phyloP scores from a whole-genome alignment of 768 basidiomycete species.

The Hygrocybe coccinea region DNA sequence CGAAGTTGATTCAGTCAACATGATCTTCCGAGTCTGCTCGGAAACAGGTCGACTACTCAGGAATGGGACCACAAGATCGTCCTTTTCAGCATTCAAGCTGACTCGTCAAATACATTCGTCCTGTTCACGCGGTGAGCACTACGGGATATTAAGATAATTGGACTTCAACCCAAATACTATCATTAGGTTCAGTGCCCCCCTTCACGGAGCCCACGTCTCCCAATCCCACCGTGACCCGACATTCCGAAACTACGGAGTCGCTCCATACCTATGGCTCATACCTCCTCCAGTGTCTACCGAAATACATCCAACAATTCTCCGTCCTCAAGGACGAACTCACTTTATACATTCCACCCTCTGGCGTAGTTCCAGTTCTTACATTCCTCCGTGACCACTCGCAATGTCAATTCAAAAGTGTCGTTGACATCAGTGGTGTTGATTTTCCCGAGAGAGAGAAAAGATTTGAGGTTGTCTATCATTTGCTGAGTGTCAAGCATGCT shows the following conservation, averaged over 20 bases:
- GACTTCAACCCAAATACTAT: slow-evolving; percentile 4
- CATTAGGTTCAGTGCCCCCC: slow-evolving; percentile 64
- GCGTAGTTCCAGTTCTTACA: slow-evolving; percentile 76
- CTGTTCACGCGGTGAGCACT: slow-evolving; percentile 43
- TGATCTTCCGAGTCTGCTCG: slow-evolving; percentile 45
- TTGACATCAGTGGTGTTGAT: slow-evolving; percentile 95
- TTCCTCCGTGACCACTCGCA: slow-evolving; percentile 95
- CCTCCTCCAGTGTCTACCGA: slow-evolving; percentile 87
- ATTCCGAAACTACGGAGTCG: slow-evolving; percentile 67
- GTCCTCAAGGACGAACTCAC: slow-evolving; percentile 94
- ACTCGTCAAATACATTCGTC: slow-evolving; percentile 46
- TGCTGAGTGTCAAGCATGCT: slow-evolving; percentile 73
- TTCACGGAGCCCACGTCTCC: slow-evolving; percentile 87
- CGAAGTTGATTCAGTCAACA: slow-evolving; percentile 25
- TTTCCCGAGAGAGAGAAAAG: slow-evolving; percentile 89
- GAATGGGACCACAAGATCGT: slow-evolving; percentile 25
- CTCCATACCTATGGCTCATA: slow-evolving; percentile 93
- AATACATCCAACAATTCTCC: slow-evolving; percentile 97
- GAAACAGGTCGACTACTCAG: slow-evolving; percentile 42
- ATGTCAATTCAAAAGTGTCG: slow-evolving; percentile 86
- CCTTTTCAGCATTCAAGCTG: background rate
- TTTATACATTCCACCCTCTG: slow-evolving; percentile 79
- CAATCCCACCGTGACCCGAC: slow-evolving; percentile 72
- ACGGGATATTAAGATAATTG: background rate
- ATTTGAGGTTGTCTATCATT: slow-evolving; percentile 96